Evolutionary conservation across 2,329 filamentous ascomycete species (phyloP).

Genomic region (Tricladium varicosporioides): DNA sequence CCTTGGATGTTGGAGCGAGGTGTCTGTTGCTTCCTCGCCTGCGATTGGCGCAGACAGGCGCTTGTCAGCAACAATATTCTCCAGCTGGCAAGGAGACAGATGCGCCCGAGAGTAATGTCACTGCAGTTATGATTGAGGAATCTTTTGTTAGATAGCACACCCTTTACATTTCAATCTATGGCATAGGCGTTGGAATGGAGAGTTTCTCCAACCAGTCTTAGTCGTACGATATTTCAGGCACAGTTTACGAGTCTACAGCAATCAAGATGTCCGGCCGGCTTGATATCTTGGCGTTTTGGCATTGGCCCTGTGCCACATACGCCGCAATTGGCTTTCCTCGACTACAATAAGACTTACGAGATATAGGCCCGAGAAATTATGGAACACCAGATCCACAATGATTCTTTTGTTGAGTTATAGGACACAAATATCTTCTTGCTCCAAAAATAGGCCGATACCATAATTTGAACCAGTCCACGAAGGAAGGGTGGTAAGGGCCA

Average conservation of each 20-base stretch:
- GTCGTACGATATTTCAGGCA: too few species aligned
- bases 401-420: slow-evolving; percentile 70
- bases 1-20: slow-evolving; percentile 10
- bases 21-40: slow-evolving; percentile 4
- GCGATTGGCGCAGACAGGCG: slow-evolving; percentile 1
- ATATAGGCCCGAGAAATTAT: slow-evolving; percentile 64
- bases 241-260: too few species aligned
- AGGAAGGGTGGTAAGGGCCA: slow-evolving; percentile 64
- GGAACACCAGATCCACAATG: slow-evolving; percentile 67
- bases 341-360: neutral
- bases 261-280: neutral
- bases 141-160: too few species aligned
- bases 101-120: too few species aligned
- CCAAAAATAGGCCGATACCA: slow-evolving; percentile 84
- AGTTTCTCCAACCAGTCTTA: too few species aligned
- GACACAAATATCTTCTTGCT: slow-evolving; percentile 67
- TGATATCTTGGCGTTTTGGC: neutral
- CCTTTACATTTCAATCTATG: too few species aligned
- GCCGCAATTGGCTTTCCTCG: neutral
- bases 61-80: slow-evolving; percentile 1
- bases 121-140: too few species aligned
- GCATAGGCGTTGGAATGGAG: too few species aligned
- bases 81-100: too few species aligned
- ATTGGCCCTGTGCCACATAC: neutral
- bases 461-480: slow-evolving; percentile 42